Conservation (phyloP, 495 filamentous ascomycete genomes). For the Hypomontagnella submonticulosa region DNA sequence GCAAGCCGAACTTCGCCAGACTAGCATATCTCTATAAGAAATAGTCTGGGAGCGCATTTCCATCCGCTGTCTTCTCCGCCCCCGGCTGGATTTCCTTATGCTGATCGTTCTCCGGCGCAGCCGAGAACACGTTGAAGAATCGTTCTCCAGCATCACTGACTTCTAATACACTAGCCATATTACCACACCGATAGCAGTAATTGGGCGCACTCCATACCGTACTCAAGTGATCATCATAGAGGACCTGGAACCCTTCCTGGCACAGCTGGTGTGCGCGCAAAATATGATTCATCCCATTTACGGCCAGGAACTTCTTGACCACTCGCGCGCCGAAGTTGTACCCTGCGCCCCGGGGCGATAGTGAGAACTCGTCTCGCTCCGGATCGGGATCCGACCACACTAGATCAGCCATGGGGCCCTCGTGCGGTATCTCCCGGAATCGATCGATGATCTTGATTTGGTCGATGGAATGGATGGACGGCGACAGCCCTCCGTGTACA, state of each 20-base stretch:
- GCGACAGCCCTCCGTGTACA: conserved; percentile 93
- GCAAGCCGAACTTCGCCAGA: background rate
- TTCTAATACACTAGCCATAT: conserved; percentile 95
- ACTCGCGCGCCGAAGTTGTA: conserved; percentile 98
- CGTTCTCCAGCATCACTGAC: conserved; percentile 91
- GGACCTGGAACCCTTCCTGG: conserved; percentile 94
- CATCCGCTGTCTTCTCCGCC: conserved; percentile 61
- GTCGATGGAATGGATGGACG: conserved; percentile 97
- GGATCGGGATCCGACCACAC: conserved; percentile 98
- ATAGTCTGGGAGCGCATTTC: conserved; percentile 65
- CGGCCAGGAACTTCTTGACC: conserved; percentile 95
- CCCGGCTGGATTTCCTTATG: conserved; percentile 83
- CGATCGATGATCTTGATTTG: conserved; percentile 99
- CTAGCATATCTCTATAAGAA: conserved; percentile 55
- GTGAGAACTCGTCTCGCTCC: conserved; percentile 93
- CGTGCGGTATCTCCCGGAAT: conserved; percentile 97
- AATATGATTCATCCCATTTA: conserved; percentile 97
- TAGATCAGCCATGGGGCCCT: conserved; percentile 98
- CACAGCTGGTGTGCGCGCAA: conserved; percentile 96
- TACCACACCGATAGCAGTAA: conserved; percentile 96
- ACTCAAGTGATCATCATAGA: conserved; percentile 92
- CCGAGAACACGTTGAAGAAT: conserved; percentile 97
- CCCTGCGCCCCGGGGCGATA: conserved; percentile 91
- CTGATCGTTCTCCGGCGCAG: conserved; percentile 92
- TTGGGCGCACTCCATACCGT: conserved; percentile 99